phyloP scores from a whole-genome alignment of 805 yeast genomes.

The Kodamaea lidongshanica region DNA sequence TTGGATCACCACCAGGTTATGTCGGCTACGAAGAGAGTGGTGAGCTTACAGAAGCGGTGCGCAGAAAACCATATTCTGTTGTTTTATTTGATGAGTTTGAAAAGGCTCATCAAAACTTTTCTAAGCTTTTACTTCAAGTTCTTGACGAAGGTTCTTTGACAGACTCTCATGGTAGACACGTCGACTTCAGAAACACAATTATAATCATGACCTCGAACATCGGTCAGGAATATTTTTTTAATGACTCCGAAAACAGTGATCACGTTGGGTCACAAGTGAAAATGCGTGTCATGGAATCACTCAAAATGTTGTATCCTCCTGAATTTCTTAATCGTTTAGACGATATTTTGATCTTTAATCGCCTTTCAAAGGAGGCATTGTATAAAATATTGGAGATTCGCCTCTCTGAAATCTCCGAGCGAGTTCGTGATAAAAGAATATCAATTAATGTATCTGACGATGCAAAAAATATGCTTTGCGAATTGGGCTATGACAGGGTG shows the following conservation, averaged over 20 bases:
- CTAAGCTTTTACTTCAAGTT: slow-evolving; percentile 84
- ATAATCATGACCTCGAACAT: slow-evolving; percentile 96
- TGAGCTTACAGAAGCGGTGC: slow-evolving; percentile 91
- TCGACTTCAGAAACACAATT: slow-evolving; percentile 90
- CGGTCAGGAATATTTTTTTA: slow-evolving; percentile 82
- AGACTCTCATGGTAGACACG: slow-evolving; percentile 90
- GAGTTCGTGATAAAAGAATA: slow-evolving; percentile 76
- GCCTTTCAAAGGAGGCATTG: slow-evolving; percentile 71
- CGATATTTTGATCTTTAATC: slow-evolving; percentile 88
- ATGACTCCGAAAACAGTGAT: slow-evolving; percentile 54
- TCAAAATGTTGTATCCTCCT: slow-evolving; percentile 79
- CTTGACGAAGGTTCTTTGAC: slow-evolving; percentile 93
- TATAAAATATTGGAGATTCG: slow-evolving; percentile 81
- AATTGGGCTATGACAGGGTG: slow-evolving; percentile 81
- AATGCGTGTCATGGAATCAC: slow-evolving; percentile 54
- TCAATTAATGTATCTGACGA: slow-evolving; percentile 45
- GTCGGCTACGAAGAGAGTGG: slow-evolving; percentile 96
- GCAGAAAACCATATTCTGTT: slow-evolving; percentile 91
- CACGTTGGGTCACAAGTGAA: slow-evolving; percentile 50
- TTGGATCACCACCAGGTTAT: slow-evolving; percentile 98
- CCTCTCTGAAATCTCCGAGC: slow-evolving; percentile 69
- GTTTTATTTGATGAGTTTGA: slow-evolving; percentile 94
- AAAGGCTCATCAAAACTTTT: slow-evolving; percentile 94
- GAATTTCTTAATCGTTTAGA: slow-evolving; percentile 93
- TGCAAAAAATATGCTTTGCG: slow-evolving; percentile 74